Evolutionary conservation across 441 rosid genomes (phyloP), one percentile per base, ranked within the genome.

Genomic region (Gossypium schwendimanii): DNA sequence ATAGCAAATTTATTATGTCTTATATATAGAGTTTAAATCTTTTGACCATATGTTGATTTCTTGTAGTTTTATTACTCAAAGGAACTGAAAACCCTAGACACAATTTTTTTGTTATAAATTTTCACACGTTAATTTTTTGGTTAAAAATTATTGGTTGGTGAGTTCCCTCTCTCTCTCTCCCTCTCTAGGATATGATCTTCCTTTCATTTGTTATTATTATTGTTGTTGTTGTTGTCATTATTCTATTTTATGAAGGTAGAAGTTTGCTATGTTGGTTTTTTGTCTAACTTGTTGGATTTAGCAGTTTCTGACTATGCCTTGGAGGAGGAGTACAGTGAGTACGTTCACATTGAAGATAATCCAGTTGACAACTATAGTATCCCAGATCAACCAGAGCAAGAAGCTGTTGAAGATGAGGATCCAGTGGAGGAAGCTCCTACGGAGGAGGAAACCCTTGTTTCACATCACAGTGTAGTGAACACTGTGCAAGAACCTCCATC

Each of bases 321-420:
- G 85, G 94, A 87, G 83, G 84, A 87, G 82, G 91, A 87, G 75
- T 86, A 86, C 3, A 84, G 84, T 45, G 92, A 89, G 18, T 87
- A 86, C 24, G 81, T 80, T 60, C 82, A 85, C 76, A 83, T 89
- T 63, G 91, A 86, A 78, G 92, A 89, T 83, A 85, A 86, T 78
- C 84, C 78, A 44, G 81, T 81, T 1, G 92, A 89, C 52, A 83
- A 86, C 72, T 88, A 83, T 69, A 84, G 83, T 75, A 78, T 84
- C 63, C 83, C 83, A 64, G 89, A 84, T 69, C 81, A 85, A 53
- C 82, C 80, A 77, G 87, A 81, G 57, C 79, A 82, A 18, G 86
- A 86, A 31, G 89, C 81, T 12, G 79, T 62, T 36, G 86, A 83
- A 71, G 75, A 77, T 63, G 89, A 87, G 74, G 80, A 73, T 77